Evolutionary conservation across 2,329 filamentous ascomycete species (phyloP).

Genomic region (Aspergillus felis): DNA sequence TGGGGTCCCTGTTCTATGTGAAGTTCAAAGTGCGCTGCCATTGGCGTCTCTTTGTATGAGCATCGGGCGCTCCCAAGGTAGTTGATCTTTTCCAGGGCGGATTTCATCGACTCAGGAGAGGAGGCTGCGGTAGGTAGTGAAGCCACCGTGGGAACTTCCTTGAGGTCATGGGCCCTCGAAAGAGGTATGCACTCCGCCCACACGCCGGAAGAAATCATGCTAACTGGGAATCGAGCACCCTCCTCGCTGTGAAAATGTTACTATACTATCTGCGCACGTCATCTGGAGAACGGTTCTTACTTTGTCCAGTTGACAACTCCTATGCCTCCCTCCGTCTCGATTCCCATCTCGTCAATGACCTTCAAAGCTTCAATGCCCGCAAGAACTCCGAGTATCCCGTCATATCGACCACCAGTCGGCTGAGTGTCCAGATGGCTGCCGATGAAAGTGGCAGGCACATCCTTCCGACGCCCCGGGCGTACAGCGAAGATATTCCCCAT

Average conservation of each 20-base stretch:
- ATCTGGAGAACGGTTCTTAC: conserved; percentile 13
- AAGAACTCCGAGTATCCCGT: conserved; percentile 69
- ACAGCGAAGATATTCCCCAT: conserved; percentile 82
- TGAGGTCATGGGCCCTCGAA: conserved; percentile 57
- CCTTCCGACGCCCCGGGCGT: conserved; percentile 55
- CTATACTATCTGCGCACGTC: background rate
- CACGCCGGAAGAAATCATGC: conserved; percentile 70
- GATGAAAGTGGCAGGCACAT: conserved; percentile 62
- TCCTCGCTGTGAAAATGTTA: conserved; percentile 59
- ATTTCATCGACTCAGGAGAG: conserved; percentile 59
- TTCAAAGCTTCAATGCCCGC: conserved; percentile 70
- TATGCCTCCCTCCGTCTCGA: conserved; percentile 67
- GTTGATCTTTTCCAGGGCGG: conserved; percentile 67
- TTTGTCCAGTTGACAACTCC: conserved; percentile 62
- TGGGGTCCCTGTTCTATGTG: conserved; percentile 83
- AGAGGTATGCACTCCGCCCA: conserved; percentile 68
- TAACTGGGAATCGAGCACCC: conserved; percentile 72
- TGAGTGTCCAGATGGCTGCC: conserved; percentile 68
- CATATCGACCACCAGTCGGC: conserved; percentile 44
- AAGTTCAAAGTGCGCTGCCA: conserved; percentile 76
- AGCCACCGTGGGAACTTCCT: conserved; percentile 53
- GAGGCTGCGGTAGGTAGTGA: conserved; percentile 46
- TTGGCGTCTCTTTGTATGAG: conserved; percentile 57
- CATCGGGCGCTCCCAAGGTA: conserved; percentile 60
- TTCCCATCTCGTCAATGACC: conserved; percentile 61